Evolutionary conservation across 163 green algal genomes (phyloP).

Genomic region (Chlorella variabilis): DNA sequence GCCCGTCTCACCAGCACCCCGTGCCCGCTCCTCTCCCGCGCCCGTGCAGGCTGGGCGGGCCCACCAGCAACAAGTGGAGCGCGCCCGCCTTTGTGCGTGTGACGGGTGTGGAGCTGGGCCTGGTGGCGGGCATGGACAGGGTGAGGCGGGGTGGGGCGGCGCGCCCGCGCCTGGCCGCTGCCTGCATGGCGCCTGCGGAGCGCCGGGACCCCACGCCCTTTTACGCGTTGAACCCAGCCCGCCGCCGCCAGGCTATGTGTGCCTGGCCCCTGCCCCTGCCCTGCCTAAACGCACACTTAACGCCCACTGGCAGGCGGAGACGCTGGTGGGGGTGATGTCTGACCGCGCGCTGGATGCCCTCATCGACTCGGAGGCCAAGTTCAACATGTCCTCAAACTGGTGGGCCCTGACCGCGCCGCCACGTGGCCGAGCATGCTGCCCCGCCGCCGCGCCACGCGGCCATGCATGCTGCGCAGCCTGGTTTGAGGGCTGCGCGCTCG

Average conservation of each 20-base stretch:
- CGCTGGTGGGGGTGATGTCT: constrained; percentile 29
- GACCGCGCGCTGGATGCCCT: constrained; percentile 4
- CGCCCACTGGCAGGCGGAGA: constrained; percentile 28
- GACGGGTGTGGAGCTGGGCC: constrained; percentile 23
- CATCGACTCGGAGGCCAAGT: neutral
- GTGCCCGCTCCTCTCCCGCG: neutral
- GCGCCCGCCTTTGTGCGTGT: constrained; percentile 11
- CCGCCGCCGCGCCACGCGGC: too few relatives aligned
- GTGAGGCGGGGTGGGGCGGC: neutral
- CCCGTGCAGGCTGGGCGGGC: constrained; percentile 1
- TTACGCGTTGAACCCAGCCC: too few relatives aligned
- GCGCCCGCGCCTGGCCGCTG: neutral
- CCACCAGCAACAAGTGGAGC: constrained; percentile 15
- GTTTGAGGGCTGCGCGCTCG: too few relatives aligned
- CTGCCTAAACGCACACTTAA: too few relatives aligned
- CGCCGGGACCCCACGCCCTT: too few relatives aligned
- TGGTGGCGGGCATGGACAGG: constrained; percentile 31
- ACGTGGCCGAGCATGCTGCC: too few relatives aligned
- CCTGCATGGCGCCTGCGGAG: too few relatives aligned
- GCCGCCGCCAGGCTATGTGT: too few relatives aligned
- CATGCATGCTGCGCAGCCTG: too few relatives aligned
- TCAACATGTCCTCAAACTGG: constrained; percentile 26
- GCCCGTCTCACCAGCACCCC: too few relatives aligned
- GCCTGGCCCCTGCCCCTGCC: too few relatives aligned
- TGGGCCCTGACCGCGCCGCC: neutral